These are phyloP conservation scores for Annulohypoxylon moriforme DNA, from an alignment of 495 filamentous ascomycete genomes.

Conservation along the genomic window DNA sequence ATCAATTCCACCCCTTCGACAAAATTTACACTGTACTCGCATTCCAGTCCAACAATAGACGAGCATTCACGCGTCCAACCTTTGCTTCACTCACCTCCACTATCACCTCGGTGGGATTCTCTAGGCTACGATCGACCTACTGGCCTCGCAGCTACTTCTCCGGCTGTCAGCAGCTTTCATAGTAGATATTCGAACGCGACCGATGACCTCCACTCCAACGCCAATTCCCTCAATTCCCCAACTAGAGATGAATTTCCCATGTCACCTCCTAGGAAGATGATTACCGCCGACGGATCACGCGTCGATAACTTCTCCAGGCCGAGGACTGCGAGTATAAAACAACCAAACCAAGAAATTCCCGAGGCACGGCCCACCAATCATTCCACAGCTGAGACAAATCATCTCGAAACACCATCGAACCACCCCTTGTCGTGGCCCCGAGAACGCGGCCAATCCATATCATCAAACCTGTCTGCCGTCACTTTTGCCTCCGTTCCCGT, in stretches of 20 bases:
- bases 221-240: slow-evolving; percentile 37
- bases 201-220: slow-evolving; percentile 37
- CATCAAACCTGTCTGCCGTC: slow-evolving; percentile 60
- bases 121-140: slow-evolving; percentile 41
- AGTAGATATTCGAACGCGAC: slow-evolving; percentile 40
- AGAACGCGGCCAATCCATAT: slow-evolving; percentile 56
- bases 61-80: slow-evolving; percentile 39
- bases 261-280: slow-evolving; percentile 43
- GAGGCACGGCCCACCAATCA: slow-evolving; percentile 46
- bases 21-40: slow-evolving; percentile 36
- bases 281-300: slow-evolving; percentile 41
- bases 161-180: slow-evolving; percentile 28
- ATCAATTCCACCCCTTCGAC: slow-evolving; percentile 34
- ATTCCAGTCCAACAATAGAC: slow-evolving; percentile 35
- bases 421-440: slow-evolving; percentile 51
- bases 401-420: slow-evolving; percentile 47
- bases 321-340: slow-evolving; percentile 59
- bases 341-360: slow-evolving; percentile 52
- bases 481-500: slow-evolving; percentile 54
- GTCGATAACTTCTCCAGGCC: slow-evolving; percentile 67
- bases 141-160: slow-evolving; percentile 37
- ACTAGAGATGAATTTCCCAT: slow-evolving; percentile 46
- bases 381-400: slow-evolving; percentile 44
- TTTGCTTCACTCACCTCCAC: slow-evolving; percentile 46
- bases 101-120: slow-evolving; percentile 61